Percentiles rank a stretch among this genome's conserved stretches.
Evolutionary conservation across 1,284 basidiomycete genomes (phyloP).

Genomic region (Cryptococcus sp.): DNA sequence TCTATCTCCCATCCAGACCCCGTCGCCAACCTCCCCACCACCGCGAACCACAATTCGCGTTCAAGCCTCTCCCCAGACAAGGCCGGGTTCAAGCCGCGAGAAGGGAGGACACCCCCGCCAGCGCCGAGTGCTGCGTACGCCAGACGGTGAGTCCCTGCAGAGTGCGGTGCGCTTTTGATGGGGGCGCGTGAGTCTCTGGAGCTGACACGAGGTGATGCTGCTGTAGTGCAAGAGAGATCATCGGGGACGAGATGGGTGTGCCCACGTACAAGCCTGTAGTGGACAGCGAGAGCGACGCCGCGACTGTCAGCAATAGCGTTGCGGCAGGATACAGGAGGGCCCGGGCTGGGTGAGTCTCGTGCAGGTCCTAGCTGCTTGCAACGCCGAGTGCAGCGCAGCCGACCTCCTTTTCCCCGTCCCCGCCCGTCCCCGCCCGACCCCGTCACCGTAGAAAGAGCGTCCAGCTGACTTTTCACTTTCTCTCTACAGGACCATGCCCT

Average conservation of each 20-base stretch:
- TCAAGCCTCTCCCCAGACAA: constrained; percentile 17
- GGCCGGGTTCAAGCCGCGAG: constrained; percentile 6
- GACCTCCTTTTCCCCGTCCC: too few relatives aligned
- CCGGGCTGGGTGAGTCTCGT: constrained; percentile 45
- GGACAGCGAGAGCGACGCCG: constrained; percentile 51
- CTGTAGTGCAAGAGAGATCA: constrained; percentile 71
- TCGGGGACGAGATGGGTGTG: constrained; percentile 62
- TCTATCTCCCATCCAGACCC: not conserved
- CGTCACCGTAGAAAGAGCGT: not conserved
- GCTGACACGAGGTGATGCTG: constrained; percentile 8
- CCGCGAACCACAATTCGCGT: not conserved
- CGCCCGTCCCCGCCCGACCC: too few relatives aligned
- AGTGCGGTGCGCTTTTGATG: not conserved
- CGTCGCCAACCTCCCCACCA: not conserved
- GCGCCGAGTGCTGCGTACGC: constrained; percentile 83
- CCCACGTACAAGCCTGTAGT: constrained; percentile 64
- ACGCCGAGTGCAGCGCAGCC: too few relatives aligned
- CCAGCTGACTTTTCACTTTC: not conserved
- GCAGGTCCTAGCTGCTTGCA: not conserved
- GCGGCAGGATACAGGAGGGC: constrained; percentile 43
- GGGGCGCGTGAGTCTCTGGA: not conserved
- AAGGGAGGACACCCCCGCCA: constrained; percentile 63
- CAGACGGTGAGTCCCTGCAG: constrained; percentile 64
- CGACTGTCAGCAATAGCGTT: constrained; percentile 58
- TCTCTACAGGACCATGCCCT: constrained; percentile 43